Percentiles rank a stretch among this genome's conserved stretches.
These are phyloP conservation scores for Blyttiomyces sp. DNA, from an alignment of 371 early-diverging fungal genomes.

Conservation along the genomic window DNA sequence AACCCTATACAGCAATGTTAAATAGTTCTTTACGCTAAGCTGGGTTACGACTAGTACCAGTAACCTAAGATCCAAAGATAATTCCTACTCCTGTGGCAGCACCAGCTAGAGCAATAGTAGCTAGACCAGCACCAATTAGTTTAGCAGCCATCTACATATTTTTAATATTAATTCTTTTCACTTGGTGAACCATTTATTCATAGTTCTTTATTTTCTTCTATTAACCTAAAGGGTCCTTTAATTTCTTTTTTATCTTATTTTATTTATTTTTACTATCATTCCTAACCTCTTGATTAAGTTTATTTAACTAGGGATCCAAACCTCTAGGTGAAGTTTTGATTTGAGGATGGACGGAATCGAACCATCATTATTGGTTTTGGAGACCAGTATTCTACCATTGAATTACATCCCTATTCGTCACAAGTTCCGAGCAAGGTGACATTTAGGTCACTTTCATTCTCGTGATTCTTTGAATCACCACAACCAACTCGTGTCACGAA, in stretches of 20 bases:
- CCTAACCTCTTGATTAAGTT: neutral
- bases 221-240: neutral
- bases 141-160: constrained; percentile 35
- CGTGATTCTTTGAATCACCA: too few relatives aligned
- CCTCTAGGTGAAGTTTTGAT: constrained; percentile 5
- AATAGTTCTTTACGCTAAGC: constrained; percentile 49
- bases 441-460: too few relatives aligned
- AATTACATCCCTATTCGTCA: constrained; percentile 28
- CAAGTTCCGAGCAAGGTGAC: too few relatives aligned
- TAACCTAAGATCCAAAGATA: constrained; percentile 30
- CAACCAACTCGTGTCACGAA: too few relatives aligned
- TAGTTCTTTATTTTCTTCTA: neutral
- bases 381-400: constrained; percentile 32
- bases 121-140: constrained; percentile 37
- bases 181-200: neutral
- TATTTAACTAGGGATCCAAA: neutral
- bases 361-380: constrained; percentile 33
- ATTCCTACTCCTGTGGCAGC: constrained; percentile 33
- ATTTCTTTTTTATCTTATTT: neutral
- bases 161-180: constrained; percentile 6
- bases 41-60: constrained; percentile 40
- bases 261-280: neutral
- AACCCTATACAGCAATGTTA: constrained; percentile 32
- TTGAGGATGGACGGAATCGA: constrained; percentile 30
- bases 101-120: constrained; percentile 27